Evolutionary conservation across 106 monocot genomes (phyloP).

Genomic region (Triglochin maritima): DNA sequence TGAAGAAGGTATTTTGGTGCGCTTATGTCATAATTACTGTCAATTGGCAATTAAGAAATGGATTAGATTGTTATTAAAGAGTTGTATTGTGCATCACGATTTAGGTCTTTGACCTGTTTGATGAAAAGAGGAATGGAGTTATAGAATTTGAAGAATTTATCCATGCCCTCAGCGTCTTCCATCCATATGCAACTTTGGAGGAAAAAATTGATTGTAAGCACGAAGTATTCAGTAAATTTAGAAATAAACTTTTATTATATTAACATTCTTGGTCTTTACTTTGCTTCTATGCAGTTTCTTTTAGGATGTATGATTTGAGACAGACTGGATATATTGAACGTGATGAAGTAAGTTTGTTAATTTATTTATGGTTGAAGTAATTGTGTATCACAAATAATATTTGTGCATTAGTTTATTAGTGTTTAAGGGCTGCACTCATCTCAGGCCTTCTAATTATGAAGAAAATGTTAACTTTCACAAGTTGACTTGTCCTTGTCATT

Average conservation of each 20-base stretch:
- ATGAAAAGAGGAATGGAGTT: conserved; percentile 22
- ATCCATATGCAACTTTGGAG: conserved; percentile 17
- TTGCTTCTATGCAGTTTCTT: conserved; percentile 13
- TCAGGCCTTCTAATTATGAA: too few species aligned
- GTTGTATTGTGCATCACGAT: not conserved
- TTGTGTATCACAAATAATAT: too few species aligned
- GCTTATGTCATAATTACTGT: too few species aligned
- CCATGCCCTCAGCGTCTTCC: conserved; percentile 18
- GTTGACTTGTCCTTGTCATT: too few species aligned
- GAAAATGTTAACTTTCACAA: too few species aligned
- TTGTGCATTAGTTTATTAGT: too few species aligned
- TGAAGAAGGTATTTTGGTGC: too few species aligned
- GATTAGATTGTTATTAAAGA: too few species aligned
- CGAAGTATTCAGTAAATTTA: not conserved
- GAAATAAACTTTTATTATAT: not conserved
- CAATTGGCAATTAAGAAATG: too few species aligned
- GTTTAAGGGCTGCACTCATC: too few species aligned
- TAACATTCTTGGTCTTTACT: not conserved
- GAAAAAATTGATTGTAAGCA: conserved; percentile 19
- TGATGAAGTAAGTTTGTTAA: conserved; percentile 9
- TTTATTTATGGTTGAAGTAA: too few species aligned
- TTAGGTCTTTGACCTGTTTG: conserved; percentile 19
- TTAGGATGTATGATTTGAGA: conserved; percentile 16
- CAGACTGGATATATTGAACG: conserved; percentile 20
- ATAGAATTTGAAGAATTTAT: conserved; percentile 24